Evolutionary conservation across 345 rosid genomes (phyloP).

Genomic region (Populus davidiana): DNA sequence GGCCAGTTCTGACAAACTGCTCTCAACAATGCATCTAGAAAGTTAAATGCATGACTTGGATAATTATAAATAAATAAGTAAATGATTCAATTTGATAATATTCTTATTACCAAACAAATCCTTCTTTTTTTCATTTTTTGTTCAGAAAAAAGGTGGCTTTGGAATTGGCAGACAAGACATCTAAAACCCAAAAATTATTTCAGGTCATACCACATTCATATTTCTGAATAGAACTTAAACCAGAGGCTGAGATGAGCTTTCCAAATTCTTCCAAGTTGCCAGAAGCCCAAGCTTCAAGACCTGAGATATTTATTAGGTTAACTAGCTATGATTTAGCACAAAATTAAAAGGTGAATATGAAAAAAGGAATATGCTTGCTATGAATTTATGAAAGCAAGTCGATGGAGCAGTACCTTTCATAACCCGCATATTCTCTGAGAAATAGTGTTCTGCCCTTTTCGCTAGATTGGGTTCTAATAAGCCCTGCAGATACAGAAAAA

Average conservation of each 20-base stretch:
- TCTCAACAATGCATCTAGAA: neutral
- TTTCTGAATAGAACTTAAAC: constrained; percentile 81
- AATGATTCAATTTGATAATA: too few species aligned
- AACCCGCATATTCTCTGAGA: constrained; percentile 81
- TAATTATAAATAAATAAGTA: too few species aligned
- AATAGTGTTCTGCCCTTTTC: constrained; percentile 86
- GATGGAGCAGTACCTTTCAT: constrained; percentile 45
- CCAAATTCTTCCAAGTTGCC: constrained; percentile 70
- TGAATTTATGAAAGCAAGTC: neutral
- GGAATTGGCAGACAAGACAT: constrained; percentile 2
- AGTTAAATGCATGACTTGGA: too few species aligned
- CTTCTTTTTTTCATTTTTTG: neutral
- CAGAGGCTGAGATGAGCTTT: constrained; percentile 77
- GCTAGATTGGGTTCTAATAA: constrained; percentile 53
- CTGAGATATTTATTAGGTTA: constrained; percentile 38
- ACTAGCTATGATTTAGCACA: neutral
- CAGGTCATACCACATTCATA: constrained; percentile 74
- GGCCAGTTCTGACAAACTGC: neutral
- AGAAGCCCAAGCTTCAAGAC: constrained; percentile 78
- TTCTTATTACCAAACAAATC: neutral
- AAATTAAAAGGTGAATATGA: neutral
- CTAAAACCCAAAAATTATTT: neutral
- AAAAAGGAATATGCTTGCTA: neutral
- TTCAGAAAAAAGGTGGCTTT: neutral
- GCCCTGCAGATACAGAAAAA: constrained; percentile 34